Evolutionary conservation across 2,329 filamentous ascomycete genomes (phyloP).

Genomic region (Botrytis hyacinthi): DNA sequence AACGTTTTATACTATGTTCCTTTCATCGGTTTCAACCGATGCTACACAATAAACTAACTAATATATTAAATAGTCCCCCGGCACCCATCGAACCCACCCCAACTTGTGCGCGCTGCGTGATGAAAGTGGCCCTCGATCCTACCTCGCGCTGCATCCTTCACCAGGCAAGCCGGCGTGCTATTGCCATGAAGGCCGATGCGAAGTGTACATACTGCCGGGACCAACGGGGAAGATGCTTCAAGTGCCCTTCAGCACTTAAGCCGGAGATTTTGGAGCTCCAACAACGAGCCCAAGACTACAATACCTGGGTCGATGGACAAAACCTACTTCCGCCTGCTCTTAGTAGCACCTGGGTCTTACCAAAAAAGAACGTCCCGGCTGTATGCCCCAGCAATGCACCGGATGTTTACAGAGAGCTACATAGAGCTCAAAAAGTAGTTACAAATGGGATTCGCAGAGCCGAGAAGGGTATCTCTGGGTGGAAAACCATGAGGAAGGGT

Average conservation of each 20-base stretch:
- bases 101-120: neutral
- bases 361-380: neutral
- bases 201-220: neutral
- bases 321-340: neutral
- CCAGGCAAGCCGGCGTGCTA: neutral
- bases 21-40: neutral
- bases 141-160: neutral
- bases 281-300: neutral
- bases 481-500: fast-evolving
- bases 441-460: fast-evolving
- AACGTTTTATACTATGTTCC: neutral
- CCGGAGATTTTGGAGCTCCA: neutral
- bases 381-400: neutral
- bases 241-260: neutral
- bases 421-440: neutral
- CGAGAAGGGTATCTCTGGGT: neutral
- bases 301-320: neutral
- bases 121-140: neutral
- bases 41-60: neutral
- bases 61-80: neutral
- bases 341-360: neutral
- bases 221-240: neutral
- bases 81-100: neutral
- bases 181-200: neutral
- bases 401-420: neutral